A percentile compares a stretch with the other conserved stretches of the same genome.
These are phyloP conservation scores for Achaetomiella virescens DNA, from an alignment of 495 filamentous ascomycete species.

Conservation along the genomic window DNA sequence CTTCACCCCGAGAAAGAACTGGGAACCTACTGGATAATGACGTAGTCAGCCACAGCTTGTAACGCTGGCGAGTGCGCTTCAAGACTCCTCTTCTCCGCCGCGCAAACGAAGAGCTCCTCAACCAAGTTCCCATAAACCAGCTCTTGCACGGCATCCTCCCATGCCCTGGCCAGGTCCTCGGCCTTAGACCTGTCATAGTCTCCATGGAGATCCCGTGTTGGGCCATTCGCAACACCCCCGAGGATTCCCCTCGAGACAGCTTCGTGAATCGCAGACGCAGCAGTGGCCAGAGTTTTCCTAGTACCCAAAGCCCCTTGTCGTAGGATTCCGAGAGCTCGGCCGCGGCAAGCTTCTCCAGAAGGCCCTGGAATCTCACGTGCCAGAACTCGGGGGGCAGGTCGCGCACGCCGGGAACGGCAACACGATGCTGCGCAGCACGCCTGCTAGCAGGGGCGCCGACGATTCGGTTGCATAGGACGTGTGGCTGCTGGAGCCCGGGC, in stretches of 20 bases:
- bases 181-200: conserved; percentile 50
- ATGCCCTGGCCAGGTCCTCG: conserved; percentile 48
- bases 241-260: conserved; percentile 51
- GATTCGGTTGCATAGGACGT: conserved; percentile 29
- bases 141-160: conserved; percentile 51
- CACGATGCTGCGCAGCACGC: conserved; percentile 50
- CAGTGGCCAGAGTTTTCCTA: conserved; percentile 60
- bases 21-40: conserved; percentile 46
- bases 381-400: conserved; percentile 54
- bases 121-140: conserved; percentile 54
- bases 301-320: conserved; percentile 58
- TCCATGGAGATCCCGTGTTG: conserved; percentile 24
- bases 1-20: neutral
- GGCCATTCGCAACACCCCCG: conserved; percentile 40
- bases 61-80: conserved; percentile 51
- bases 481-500: neutral
- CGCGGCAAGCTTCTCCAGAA: conserved; percentile 46
- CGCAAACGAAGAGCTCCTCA: conserved; percentile 50
- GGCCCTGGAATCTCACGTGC: conserved; percentile 41
- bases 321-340: conserved; percentile 62
- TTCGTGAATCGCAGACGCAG: conserved; percentile 54
- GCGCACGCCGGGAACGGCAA: conserved; percentile 49
- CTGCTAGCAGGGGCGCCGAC: conserved; percentile 51
- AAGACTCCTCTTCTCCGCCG: conserved; percentile 46
- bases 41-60: conserved; percentile 52